Base-by-base conservation (phyloP, 306 rosid species). In the Begonia fuchsioides region DNA sequence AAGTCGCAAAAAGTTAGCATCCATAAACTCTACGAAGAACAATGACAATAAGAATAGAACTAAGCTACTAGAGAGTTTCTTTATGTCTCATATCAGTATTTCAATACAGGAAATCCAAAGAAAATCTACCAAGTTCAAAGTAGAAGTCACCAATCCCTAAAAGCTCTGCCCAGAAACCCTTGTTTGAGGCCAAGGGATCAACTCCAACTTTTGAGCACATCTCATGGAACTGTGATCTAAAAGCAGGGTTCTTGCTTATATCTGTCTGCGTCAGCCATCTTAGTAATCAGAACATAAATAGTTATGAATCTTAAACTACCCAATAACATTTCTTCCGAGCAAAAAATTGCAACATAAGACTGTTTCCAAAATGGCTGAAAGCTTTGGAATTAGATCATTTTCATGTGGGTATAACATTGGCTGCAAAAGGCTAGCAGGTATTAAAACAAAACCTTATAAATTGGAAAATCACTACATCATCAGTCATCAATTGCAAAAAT, bases 111-210 rank as follows among this genome's bases (percentile, higher is more conserved):
- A 26, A 26, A 26, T 5, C 32, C 32, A 26, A 26, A 26, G 32
- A 0, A 50, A 52, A 83, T 93, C 67, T 54, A 87, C 96, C 95
- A 12, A 90, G 86, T 72, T 90, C 97, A 46, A 84, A 90, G 63
- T 90, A 84, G 76, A 90, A 90, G 63, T 84, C 95, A 63, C 93
- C 97, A 67, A 84, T 81, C 60, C 95, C 93, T 63, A 84, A 67
- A 3, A 90, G 90, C 93, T 90, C 97, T 13, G 95, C 90, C 95
- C 95, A 90, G 53, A 90, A 90, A 59, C 97, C 95, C 62, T 90
- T 90, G 67, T 79, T 90, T 53, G 93, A 90, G 47, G 95, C 95
- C 65, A 81, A 75, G 44, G 97, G 97, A 69, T 90, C 97, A 10
- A 90, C 97, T 55, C 97, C 95, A 67, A 90, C 93, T 69, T 84